Evolutionary conservation across 2,329 filamentous ascomycete species (phyloP), one percentile per base, ranked within the genome.

Genomic region (Claviceps sp.): DNA sequence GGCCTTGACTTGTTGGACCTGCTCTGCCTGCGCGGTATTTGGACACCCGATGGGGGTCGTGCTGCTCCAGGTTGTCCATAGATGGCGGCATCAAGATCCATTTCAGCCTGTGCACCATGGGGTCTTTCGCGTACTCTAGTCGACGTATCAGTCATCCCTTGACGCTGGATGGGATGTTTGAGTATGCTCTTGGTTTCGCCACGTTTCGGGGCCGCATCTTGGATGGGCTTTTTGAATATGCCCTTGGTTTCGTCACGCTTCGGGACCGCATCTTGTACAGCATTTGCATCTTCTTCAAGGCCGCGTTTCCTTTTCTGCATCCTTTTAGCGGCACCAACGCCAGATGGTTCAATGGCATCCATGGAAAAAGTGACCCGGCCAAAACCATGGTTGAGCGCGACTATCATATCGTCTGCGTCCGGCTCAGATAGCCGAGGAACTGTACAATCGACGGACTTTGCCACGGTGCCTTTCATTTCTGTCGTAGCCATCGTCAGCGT

Each of bases 1-100:
- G 60, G 52, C 22, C 44, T 16, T n/a, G 11, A 13, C 18, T 8
- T 46, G 4, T 30, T 16, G 30, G 20, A 1, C 11, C 8, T 22
- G 2, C 8, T 38, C 42, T 51, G 50, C 20, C n/a, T 47, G 55
- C 48, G 34, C 30, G 30, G 30, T 53, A 22, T 8, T 16, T 48
- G 20, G n/a, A 65, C 56, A 13, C 56, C 59, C 0, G 45, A 34
- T 16, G 64, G 65, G 14, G 63, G 60, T 13, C 42, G 54, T 24
- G 56, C 50, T n/a, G 56, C 56, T 18, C 48, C 50, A n/a, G 54
- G 54, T 42, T 70, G 66, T 34, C 61, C 59, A 52, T 73, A 73
- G 37, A 73, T 71, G 13, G 63, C 60, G 3, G 59, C 55, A 52
- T 73, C 70, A 37, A 73, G 68, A 16, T 61, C 62, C 11, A 50